Base-by-base conservation (phyloP, 1,139 yeast genomes). In the Hyphopichia fennica region DNA sequence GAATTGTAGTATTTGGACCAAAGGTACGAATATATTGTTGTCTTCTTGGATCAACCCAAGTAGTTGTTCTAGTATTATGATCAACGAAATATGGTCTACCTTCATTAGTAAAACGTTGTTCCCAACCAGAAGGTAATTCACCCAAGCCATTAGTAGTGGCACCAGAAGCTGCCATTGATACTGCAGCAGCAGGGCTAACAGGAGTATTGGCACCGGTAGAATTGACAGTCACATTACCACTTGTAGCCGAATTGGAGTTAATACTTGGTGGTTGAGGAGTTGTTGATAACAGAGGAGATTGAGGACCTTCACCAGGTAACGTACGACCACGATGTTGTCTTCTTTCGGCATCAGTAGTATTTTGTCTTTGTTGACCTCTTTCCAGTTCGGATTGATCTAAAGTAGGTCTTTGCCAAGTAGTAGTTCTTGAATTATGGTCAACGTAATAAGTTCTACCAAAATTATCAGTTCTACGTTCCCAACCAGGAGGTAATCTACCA, bases 11-110 rank as follows among this genome's bases (percentile, higher is more conserved):
- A 50, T 85, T 83, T 55, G 88, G 89, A 30, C 96, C 96, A 64
- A 87, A 90, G 49, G 96, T 90, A 62, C 98, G 87, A 54, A 93
- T 95, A 65, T 90, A 93, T 71, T 93, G 99, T 68, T 93, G 99
- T 67, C 99, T 84, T 68, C 99, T 82, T 50, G 99, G 99, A 65
- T 93, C 99, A 41, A 93, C 99, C 99, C 99, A 93, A 4, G 99
- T 95, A 4, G 99, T 93, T 0, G 99, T 93, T 65, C 99, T 82
- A 15, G 99, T 93, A 65, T 93, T 93, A 70, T 93, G 99, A 65
- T 93, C 99, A 42, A 93, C 99, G 64, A 91, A 93, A 68, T 93
- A 93, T 13, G 98, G 95, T 60, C 99, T 81, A 32, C 99, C 99
- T 67, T 93, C 99, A 34, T 96, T 96, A 4, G 99, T 93, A 58